Base-by-base conservation (phyloP, 257 asterid genomes). In the Rhazya stricta region DNA sequence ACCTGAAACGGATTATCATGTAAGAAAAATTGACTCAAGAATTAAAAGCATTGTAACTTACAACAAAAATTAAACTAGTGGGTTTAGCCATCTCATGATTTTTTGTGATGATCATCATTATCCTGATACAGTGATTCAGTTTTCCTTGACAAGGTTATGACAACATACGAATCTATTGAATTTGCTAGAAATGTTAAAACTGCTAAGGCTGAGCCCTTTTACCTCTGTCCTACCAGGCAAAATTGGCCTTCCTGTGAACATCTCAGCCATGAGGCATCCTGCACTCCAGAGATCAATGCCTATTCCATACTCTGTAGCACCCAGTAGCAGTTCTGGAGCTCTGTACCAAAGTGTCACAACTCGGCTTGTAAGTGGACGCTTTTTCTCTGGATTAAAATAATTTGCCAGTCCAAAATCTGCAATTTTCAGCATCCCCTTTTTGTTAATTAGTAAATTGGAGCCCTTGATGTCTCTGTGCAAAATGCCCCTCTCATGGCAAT, bases 301-400 rank as follows among this genome's bases (percentile, higher is more conserved):
- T 32, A 74, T 45, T 30, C 97, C 97, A 77, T 92, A 92, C 19
- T 92, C 91, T 0, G 96, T 91, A 7, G 97, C 80, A 13, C 97
- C 98, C 12, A 92, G 37, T n/a, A 92, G 84, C 34, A 92, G 85
- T 86, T 92, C 97, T 0, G 75, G 97, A 9, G 97, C 96, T 75
- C 97, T 73, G 18, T 92, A 90, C 97, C 97, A 92, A 72, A 92
- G 92, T 4, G 98, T 92, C 76, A 92, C 98, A 25, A 92, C 98
- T 27, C 94, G 86, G 75, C 79, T 92, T 48, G 98, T 92, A 18
- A 89, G 78, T 34, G 89, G 96, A 54, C 81, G 88, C 65, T 48
- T 83, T 67, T 78, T 89, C 48, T 81, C 90, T 0, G 85, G 82
- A 74, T 85, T 79, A 57, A 75, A 88, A 56, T 77, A 76, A 76